Base-by-base conservation (phyloP, 192 early-diverging fungal species). In the Coemansia asiatica region DNA sequence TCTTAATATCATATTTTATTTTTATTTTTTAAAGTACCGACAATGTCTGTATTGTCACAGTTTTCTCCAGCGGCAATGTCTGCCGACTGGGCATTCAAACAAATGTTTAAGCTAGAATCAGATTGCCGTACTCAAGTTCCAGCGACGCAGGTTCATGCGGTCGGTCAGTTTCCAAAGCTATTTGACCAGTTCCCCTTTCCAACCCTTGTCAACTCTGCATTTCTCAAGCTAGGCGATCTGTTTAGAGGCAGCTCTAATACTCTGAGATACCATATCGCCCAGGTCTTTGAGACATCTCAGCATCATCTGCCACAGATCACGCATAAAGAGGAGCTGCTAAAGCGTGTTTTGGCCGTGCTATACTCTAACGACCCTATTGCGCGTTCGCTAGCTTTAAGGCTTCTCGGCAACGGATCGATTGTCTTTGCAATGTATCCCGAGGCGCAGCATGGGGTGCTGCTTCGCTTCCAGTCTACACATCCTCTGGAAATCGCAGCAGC, bases 171-270 rank as follows among this genome's bases (percentile, higher is more conserved):
- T 19, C 70, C 79, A 53, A 76, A 76, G 64, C 68, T 84, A 28
- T 56, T 84, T 38, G 79, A 81, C 61, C 73, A 75, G 61, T 84
- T 78, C 35, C 83, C 83, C 18, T 84, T 84, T 25, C 83, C 79
- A 18, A 72, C 72, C 15, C 72, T 84, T 19, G 79, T 84, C 28
- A 70, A 70, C 60, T 78, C 83, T 8, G 83, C 75, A 13, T 82
- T 84, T 57, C 67, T 84, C 16, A 84, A 84, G 56, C 79, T 84
- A 2, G 73, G 75, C 33, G 83, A 84, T 36, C 29, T 84, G 66
- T 84, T 84, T 49, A 63, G 79, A 23, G 58, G 61, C 64, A 72
- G 75, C 53, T 50, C 71, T 18, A 82, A 81, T 58, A 60, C 75
- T 50, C 68, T 84, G 38, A 61, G 83, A 31, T 82, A 76, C 69